Percentiles rank a stretch among this genome's conserved stretches.
Conservation (phyloP, 306 rosid species). For the Begonia loranthoides region DNA sequence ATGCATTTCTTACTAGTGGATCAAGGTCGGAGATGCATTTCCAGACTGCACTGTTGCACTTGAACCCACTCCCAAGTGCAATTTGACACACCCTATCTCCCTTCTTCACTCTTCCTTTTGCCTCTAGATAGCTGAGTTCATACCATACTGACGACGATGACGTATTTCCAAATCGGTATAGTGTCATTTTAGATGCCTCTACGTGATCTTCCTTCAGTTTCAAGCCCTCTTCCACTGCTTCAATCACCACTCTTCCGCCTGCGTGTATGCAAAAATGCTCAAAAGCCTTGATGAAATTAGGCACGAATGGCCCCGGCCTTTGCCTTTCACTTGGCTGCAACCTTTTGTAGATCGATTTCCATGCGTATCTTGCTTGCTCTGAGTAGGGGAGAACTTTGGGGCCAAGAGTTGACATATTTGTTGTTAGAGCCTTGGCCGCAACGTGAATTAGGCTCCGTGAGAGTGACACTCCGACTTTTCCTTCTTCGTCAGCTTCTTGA, state of each 20-base stretch:
- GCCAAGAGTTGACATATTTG: conserved; percentile 29
- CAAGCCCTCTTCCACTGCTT: conserved; percentile 39
- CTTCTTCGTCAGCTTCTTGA: conserved; percentile 37
- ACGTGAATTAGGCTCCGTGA: conserved; percentile 33
- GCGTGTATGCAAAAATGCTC: conserved; percentile 71
- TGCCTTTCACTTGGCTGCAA: conserved; percentile 11
- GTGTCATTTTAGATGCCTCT: conserved; percentile 69
- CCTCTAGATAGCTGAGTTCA: conserved; percentile 46
- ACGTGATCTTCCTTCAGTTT: conserved; percentile 42
- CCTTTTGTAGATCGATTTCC: conserved; percentile 27
- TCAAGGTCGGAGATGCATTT: conserved; percentile 40
- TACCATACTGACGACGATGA: conserved; percentile 68
- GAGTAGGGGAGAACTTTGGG: conserved; percentile 58
- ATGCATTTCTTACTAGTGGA: conserved; percentile 33
- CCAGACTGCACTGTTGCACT: conserved; percentile 66
- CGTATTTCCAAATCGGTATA: conserved; percentile 61
- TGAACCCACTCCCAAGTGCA: conserved; percentile 66
- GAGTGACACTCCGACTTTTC: conserved; percentile 32
- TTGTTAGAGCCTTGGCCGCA: conserved; percentile 47
- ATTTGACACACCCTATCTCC: conserved; percentile 61
- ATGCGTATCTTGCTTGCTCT: conserved; percentile 27
- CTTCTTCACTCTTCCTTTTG: conserved; percentile 45
- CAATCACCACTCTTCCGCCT: conserved; percentile 58
- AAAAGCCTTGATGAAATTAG: conserved; percentile 45
- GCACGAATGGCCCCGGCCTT: conserved; percentile 22